Evolutionary conservation across 2,329 filamentous ascomycete species (phyloP), one percentile per base, ranked within the genome.

Genomic region (Plectosphaerella plurivora): DNA sequence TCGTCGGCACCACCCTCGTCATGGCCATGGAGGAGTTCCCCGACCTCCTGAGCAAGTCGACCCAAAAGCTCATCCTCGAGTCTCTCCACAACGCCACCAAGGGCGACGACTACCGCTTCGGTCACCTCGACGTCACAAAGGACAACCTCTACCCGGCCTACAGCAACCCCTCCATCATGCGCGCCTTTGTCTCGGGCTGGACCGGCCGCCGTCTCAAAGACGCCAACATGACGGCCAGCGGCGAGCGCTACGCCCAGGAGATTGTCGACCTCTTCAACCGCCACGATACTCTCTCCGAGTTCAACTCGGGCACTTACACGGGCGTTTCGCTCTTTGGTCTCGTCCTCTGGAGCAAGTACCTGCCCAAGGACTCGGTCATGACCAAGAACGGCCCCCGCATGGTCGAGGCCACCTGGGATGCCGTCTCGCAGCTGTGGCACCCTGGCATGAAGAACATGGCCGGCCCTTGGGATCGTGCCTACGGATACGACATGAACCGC

Each of bases 111-210:
- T 86, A 86, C 59, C 76, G 83, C 1, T 81, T 84, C 35, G 82
- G 82, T 2, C 77, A 82, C 14, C 67, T 85, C 0, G 77, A 83
- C 49, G 70, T 69, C 37, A 84, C 0, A 76, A 82, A 50, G 70
- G 83, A 87, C 53, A 86, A 86, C 51, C 65, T 86, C 0, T 85
- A 84, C 51, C 81, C 82, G 0, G 73, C 79, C 0, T 85, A 86
- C 61, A 82, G 77, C 52, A 86, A 86, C 58, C 79, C 77, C 1
- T 72, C 75, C 18, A 74, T 86, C 33, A 87, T 87, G 83, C 73
- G 83, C n/a, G 81, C 83, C 0, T 78, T 85, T 28, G 72, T 79
- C 3, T 73, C 77, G 1, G 78, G 79, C 12, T 87, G 82, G 81
- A 77, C 78, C 1, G 83, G 83, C 4, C 72, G 73, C 3, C 71